Evolutionary conservation across 2,329 filamentous ascomycete genomes (phyloP), one percentile per base, ranked within the genome.

Genomic region (Stachybotrys echinatus): DNA sequence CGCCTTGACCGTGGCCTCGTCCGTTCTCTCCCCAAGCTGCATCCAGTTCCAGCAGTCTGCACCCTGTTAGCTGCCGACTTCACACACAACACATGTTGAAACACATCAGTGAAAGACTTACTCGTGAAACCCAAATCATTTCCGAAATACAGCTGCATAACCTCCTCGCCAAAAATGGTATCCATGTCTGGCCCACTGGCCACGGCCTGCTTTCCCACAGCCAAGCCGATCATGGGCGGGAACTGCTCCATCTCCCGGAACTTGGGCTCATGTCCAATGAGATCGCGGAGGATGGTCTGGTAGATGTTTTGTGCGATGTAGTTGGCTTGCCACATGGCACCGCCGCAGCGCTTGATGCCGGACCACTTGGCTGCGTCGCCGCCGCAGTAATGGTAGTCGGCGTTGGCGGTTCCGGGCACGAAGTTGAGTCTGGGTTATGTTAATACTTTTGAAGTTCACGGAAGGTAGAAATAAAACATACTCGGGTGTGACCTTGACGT

Each of bases 271-370:
- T 66, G 62, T 21, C 61, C 66, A 0, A 67, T 63, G 21, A 69
- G 56, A 47, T 73, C 58, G 34, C 66, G 64, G 42, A 81, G 64
- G 61, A 88, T 81, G 21, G 74, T 69, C 66, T 86, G 79, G 67
- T 88, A 79, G 48, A 87, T 77, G 62, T 92, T 92, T 48, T 76
- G 67, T 6, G 82, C 87, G 3, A 80, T 79, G 53, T 78, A 74
- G 59, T 84, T 80, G 37, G 87, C 88, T 74, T 85, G 83, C 61
- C 87, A 80, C 78, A 92, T 88, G 31, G 88, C 88, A 17, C 75
- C 80, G 21, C 88, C 88, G 58, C 85, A 89, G 42, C 88, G 84
- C 73, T 90, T 92, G 70, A 92, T 90, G 42, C 87, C 88, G 0
- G 84, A 79, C 88, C 88, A 92, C 45, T 74, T 71, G 27, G 78